Base-by-base conservation (phyloP, 495 filamentous ascomycete species). In the Usnea hakonensis region DNA sequence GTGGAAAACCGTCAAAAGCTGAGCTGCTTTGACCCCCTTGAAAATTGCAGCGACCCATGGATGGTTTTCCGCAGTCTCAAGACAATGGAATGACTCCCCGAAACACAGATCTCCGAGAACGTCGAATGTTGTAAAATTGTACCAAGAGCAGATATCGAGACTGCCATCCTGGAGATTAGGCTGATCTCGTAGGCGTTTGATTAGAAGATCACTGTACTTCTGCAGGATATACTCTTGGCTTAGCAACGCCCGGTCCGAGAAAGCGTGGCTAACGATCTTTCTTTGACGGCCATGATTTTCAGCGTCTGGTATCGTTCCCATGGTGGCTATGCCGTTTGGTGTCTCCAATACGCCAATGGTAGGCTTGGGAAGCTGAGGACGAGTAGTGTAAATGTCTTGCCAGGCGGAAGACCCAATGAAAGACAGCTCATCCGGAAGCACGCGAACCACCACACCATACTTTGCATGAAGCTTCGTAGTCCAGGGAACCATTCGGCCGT, bases 61-160 rank as follows among this genome's bases (percentile, higher is more conserved):
- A 72, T 86, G 77, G 55, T 80, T 79, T 2, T 74, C 67, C 13
- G 71, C 72, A 13, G 69, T 72, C 28, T 81, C 67, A 13, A 87
- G 68, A 44, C 80, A 82, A 17, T 76, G 77, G 58, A 88, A 87
- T 23, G 76, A 74, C 63, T 86, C 77, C 1, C 81, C 83, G 72
- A 86, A 85, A 17, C 77, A 77, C 36, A 87, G 71, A 64, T 86
- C 82, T 3, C 83, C 83, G 64, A 84, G 82, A 26, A 85, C 71
- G 66, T 86, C 85, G 65, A 87, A 87, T 19, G 82, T 84, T 2
- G 77, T 79, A 64, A 70, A 86, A 55, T 83, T 85, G 57, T 79
- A 82, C 84, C 83, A 85, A 40, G 77, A 69, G 5, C 68, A 68
- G 43, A 87, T 68, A 54, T 81, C 73, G 1, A 84, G 8, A 63